phyloP scores from a whole-genome alignment of 805 yeast species.

The Kregervanrija delftensis region DNA sequence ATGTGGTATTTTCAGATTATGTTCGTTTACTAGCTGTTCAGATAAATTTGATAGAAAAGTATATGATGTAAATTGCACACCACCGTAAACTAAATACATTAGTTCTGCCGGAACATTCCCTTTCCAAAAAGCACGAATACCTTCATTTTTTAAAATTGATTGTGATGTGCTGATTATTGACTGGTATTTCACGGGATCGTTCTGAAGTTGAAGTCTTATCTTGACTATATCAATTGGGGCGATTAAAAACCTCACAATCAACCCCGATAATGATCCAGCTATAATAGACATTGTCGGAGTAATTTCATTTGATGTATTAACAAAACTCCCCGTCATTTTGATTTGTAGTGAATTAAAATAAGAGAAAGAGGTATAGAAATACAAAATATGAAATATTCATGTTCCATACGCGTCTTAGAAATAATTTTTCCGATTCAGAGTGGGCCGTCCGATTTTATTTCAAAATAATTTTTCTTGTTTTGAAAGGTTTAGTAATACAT shows the following conservation, averaged over 20 bases:
- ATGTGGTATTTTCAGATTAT: constrained; percentile 24
- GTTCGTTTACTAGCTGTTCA: constrained; percentile 21
- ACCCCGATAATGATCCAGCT: constrained; percentile 71
- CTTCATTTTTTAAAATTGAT: constrained; percentile 49
- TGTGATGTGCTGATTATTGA: constrained; percentile 33
- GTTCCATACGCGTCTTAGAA: too few species aligned
- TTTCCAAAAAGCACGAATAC: constrained; percentile 75
- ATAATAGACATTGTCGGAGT: constrained; percentile 36
- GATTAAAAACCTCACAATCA: constrained; percentile 40
- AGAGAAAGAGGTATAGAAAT: too few species aligned
- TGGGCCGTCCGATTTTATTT: too few species aligned
- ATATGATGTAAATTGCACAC: constrained; percentile 73
- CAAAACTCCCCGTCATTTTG: neutral
- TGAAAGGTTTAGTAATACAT: too few species aligned
- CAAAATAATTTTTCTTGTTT: too few species aligned
- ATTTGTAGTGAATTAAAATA: too few species aligned
- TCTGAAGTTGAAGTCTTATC: constrained; percentile 64
- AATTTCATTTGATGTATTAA: constrained; percentile 1
- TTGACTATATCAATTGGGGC: constrained; percentile 80
- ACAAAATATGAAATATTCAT: too few species aligned
- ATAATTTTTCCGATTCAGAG: too few species aligned
- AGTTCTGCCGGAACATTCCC: constrained; percentile 91
- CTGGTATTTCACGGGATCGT: constrained; percentile 23
- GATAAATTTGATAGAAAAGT: constrained; percentile 32
- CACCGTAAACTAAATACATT: constrained; percentile 81